phyloP scores from a whole-genome alignment of 345 rosid species.

The Leavenworthia alabamica region DNA sequence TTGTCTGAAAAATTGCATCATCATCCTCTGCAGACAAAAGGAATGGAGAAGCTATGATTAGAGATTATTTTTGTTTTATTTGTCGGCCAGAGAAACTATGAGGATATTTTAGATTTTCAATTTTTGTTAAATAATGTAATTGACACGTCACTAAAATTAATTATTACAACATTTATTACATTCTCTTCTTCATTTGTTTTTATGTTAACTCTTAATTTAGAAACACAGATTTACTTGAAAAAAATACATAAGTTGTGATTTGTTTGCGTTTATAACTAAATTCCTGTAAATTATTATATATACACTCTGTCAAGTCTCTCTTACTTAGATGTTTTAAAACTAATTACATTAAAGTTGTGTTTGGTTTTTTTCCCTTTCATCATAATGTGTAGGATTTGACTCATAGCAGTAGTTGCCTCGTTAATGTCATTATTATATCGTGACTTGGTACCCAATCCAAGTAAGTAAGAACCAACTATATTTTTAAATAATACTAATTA shows the following conservation, averaged over 20 bases:
- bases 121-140: conserved; percentile 2
- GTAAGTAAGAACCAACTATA: not conserved
- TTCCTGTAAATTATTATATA: too few relatives aligned
- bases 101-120: conserved; percentile 4
- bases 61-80: conserved; percentile 19
- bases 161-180: conserved; percentile 19
- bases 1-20: conserved; percentile 26
- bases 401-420: conserved; percentile 9
- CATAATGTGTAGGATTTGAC: not conserved
- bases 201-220: conserved; percentile 9
- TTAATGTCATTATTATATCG: conserved; percentile 1
- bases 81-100: conserved; percentile 25
- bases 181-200: not conserved
- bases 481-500: not conserved
- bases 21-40: conserved; percentile 15
- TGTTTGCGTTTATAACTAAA: not conserved
- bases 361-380: not conserved
- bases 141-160: conserved; percentile 18
- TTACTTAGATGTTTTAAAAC: not conserved
- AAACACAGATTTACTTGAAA: not conserved
- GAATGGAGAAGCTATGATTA: conserved; percentile 24
- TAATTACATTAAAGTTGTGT: not conserved
- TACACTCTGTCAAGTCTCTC: not conserved
- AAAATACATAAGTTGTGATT: not conserved
- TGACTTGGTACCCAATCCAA: conserved; percentile 17